phyloP scores from a whole-genome alignment of 768 basidiomycete genomes.

The Mycena metata region DNA sequence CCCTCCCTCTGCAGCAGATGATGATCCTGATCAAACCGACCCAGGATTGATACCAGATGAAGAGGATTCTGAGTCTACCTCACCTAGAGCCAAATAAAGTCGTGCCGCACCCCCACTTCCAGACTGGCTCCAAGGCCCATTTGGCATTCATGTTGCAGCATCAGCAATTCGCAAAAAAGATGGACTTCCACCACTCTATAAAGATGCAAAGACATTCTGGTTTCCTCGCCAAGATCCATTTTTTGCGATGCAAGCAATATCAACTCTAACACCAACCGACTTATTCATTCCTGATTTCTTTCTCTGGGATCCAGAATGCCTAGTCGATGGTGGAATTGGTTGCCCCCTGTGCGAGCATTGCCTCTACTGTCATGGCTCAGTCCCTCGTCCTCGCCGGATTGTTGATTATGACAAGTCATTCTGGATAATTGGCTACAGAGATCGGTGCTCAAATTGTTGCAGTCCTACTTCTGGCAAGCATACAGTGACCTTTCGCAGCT shows the following conservation, averaged over 20 bases:
- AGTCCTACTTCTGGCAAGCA: not conserved
- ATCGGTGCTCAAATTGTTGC: slow-evolving; percentile 4
- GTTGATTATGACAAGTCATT: slow-evolving; percentile 10
- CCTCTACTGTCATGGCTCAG: not conserved
- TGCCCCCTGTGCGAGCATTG: slow-evolving; percentile 1
- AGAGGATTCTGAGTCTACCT: too few relatives aligned
- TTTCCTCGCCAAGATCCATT: too few relatives aligned
- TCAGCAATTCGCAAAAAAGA: not conserved
- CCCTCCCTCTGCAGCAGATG: too few relatives aligned
- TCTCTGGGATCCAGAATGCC: slow-evolving; percentile 1
- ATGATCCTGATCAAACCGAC: too few relatives aligned
- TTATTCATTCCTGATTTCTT: too few relatives aligned
- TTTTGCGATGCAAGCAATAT: too few relatives aligned
- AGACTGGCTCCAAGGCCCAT: slow-evolving; percentile 12
- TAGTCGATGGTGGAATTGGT: not conserved
- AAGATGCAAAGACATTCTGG: not conserved
- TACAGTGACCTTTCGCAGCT: slow-evolving; percentile 8
- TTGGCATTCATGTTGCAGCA: not conserved
- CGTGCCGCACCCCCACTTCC: slow-evolving; percentile 6
- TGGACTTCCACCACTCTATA: slow-evolving; percentile 10
- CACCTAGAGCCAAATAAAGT: not conserved
- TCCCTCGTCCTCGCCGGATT: slow-evolving; percentile 12
- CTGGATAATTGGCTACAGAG: slow-evolving; percentile 16
- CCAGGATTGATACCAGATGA: too few relatives aligned
- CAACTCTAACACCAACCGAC: too few relatives aligned